Conservation (phyloP, 768 basidiomycete species). For the Favolaschia claudopus region DNA sequence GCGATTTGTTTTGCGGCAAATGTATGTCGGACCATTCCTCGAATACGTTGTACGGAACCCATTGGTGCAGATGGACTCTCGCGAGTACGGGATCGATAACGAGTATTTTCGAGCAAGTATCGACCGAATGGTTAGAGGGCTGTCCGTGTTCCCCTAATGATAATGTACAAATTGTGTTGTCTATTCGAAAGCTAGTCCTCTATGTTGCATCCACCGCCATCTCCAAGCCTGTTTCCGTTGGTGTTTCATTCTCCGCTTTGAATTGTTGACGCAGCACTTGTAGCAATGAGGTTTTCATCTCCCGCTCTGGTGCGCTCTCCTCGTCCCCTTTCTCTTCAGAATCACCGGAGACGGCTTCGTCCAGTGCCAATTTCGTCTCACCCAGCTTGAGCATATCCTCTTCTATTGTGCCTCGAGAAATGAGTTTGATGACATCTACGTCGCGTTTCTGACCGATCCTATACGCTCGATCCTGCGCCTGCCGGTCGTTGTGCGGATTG, state of each 20-base stretch:
- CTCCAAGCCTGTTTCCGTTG: conserved; percentile 7
- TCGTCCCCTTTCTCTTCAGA: conserved; percentile 57
- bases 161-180: conserved; percentile 19
- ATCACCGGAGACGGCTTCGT: conserved; percentile 92
- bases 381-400: conserved; percentile 95
- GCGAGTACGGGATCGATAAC: conserved; percentile 88
- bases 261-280: conserved; percentile 85
- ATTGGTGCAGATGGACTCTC: conserved; percentile 82
- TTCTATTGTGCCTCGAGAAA: conserved; percentile 91
- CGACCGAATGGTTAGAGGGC: conserved; percentile 76
- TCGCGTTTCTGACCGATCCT: conserved; percentile 95
- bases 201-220: conserved; percentile 7
- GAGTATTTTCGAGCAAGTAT: conserved; percentile 86
- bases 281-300: conserved; percentile 89
- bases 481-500: conserved; percentile 96
- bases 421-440: conserved; percentile 94
- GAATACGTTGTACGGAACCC: conserved; percentile 96
- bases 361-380: conserved; percentile 88
- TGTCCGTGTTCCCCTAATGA: conserved; percentile 50
- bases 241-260: conserved; percentile 57
- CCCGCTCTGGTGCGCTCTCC: conserved; percentile 74
- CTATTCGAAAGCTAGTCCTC: conserved; percentile 25
- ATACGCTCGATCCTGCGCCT: conserved; percentile 97
- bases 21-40: conserved; percentile 93
- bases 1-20: conserved; percentile 82